Conservation (phyloP, 2,329 filamentous ascomycete genomes). For the Eurotiales sp. region DNA sequence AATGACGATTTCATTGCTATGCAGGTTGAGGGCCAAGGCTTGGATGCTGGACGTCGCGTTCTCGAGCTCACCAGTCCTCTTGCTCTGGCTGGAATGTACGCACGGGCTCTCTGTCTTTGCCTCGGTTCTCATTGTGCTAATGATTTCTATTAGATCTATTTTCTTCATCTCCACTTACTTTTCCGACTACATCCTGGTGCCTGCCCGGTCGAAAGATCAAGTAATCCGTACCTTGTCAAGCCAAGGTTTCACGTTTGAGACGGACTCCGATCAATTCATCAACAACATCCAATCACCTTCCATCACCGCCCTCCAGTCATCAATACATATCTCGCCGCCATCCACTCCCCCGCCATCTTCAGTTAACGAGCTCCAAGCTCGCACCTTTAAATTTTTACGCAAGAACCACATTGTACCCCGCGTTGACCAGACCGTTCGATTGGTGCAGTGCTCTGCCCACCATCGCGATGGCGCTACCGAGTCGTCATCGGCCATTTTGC, state of each 20-base stretch:
- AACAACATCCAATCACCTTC: constrained; percentile 48
- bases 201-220: constrained; percentile 65
- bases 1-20: constrained; percentile 82
- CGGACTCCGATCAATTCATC: constrained; percentile 64
- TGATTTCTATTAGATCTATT: constrained; percentile 59
- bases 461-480: constrained; percentile 33
- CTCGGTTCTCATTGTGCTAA: constrained; percentile 12
- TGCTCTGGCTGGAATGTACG: constrained; percentile 80
- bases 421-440: constrained; percentile 63
- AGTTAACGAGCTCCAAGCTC: constrained; percentile 72
- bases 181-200: constrained; percentile 92
- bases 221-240: constrained; percentile 74
- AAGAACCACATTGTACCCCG: constrained; percentile 70
- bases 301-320: constrained; percentile 29
- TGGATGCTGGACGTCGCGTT: constrained; percentile 87
- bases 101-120: constrained; percentile 8
- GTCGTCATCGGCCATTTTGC: constrained; percentile 37
- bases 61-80: constrained; percentile 87
- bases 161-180: constrained; percentile 99
- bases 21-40: constrained; percentile 82
- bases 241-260: constrained; percentile 79
- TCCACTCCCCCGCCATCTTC: constrained; percentile 73
- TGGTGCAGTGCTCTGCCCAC: constrained; percentile 78
- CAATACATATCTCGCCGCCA: constrained; percentile 40
- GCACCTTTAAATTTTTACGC: constrained; percentile 80